phyloP scores from a whole-genome alignment of 306 rosid species.

The Vigna radiata region DNA sequence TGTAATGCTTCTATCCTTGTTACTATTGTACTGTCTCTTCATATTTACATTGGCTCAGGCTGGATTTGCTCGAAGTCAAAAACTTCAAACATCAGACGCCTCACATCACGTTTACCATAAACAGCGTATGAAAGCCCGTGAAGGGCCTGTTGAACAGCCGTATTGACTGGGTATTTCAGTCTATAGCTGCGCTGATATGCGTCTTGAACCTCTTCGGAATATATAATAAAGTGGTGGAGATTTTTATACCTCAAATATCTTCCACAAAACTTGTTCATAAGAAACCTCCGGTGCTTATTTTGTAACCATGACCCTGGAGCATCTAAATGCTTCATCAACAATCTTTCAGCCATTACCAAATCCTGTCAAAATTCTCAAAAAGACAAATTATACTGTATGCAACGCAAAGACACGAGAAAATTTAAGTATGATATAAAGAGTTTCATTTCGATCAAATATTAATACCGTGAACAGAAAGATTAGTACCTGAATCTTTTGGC shows the following conservation, averaged over 20 bases:
- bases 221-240: slow-evolving; percentile 64
- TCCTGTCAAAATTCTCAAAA: slow-evolving; percentile 51
- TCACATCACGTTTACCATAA: slow-evolving; percentile 82
- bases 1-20: slow-evolving; percentile 32
- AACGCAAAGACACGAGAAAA: background rate
- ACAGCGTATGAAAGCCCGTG: slow-evolving; percentile 79
- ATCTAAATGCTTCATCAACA: slow-evolving; percentile 91
- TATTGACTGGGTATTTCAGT: slow-evolving; percentile 69
- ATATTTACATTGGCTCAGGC: slow-evolving; percentile 61
- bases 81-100: slow-evolving; percentile 86
- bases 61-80: slow-evolving; percentile 80
- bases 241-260: slow-evolving; percentile 73
- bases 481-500: slow-evolving; percentile 83
- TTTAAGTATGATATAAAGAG: slow-evolving; percentile 10
- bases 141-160: slow-evolving; percentile 80
- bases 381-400: background rate
- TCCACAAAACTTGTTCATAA: slow-evolving; percentile 85
- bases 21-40: slow-evolving; percentile 19
- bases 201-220: slow-evolving; percentile 63
- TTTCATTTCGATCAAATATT: slow-evolving; percentile 25
- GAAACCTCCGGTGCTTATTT: slow-evolving; percentile 72
- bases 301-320: slow-evolving; percentile 84
- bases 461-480: slow-evolving; percentile 1
- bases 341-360: slow-evolving; percentile 85
- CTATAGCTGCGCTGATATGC: slow-evolving; percentile 60